Evolutionary conservation across 2,329 filamentous ascomycete species (phyloP).

Genomic region (Aspergillus sp.): DNA sequence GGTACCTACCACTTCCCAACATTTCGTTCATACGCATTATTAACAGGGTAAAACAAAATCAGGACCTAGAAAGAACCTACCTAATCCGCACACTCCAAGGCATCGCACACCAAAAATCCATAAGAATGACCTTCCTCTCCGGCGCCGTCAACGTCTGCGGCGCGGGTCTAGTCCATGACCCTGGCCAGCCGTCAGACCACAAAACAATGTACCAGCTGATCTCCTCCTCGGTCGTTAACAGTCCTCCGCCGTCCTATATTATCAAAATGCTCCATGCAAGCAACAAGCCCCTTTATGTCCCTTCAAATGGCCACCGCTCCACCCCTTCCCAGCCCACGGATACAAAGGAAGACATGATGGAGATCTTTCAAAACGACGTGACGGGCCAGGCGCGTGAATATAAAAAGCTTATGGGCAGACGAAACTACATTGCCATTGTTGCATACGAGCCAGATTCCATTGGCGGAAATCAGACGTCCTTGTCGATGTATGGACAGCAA

Average conservation of each 20-base stretch:
- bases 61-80: constrained; percentile 94
- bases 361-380: constrained; percentile 95
- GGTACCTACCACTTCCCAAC: constrained; percentile 28
- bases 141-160: constrained; percentile 87
- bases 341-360: constrained; percentile 99
- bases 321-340: constrained; percentile 70
- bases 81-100: constrained; percentile 93
- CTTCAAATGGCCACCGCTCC: constrained; percentile 75
- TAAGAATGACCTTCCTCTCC: constrained; percentile 95
- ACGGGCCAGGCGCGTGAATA: constrained; percentile 79
- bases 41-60: not conserved
- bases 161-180: constrained; percentile 91
- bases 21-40: not conserved
- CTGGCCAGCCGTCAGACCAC: constrained; percentile 84
- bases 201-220: constrained; percentile 99
- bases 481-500: constrained; percentile 35
- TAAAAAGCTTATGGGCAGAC: constrained; percentile 86
- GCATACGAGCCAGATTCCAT: constrained; percentile 86
- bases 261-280: constrained; percentile 87
- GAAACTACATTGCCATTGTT: constrained; percentile 93
- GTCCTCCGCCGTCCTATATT: constrained; percentile 79
- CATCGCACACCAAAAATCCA: constrained; percentile 89
- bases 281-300: constrained; percentile 88
- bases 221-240: constrained; percentile 86
- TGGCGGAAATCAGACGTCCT: constrained; percentile 30